phyloP scores from a whole-genome alignment of 441 rosid genomes.

The Flueggea neowawraea region DNA sequence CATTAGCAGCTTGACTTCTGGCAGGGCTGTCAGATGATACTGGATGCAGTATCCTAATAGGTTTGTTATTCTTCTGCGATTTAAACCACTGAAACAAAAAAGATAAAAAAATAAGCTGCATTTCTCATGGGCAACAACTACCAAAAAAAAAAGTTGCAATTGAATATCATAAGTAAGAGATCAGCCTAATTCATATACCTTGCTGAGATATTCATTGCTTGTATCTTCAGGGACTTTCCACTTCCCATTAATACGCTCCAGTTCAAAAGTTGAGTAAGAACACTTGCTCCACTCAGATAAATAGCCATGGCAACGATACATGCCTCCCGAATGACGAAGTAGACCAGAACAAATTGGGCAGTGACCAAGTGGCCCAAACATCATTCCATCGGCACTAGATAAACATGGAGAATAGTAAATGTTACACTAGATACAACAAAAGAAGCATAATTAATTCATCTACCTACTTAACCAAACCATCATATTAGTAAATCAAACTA shows the following conservation, averaged over 20 bases:
- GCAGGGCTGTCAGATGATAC: slow-evolving; percentile 32
- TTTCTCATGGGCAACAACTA: too few relatives aligned
- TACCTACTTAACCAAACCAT: too few relatives aligned
- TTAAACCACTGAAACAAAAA: slow-evolving; percentile 74
- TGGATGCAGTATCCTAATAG: slow-evolving; percentile 59
- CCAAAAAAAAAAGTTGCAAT: not conserved
- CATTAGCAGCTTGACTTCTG: slow-evolving; percentile 40
- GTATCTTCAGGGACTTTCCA: slow-evolving; percentile 86
- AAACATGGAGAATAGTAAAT: slow-evolving; percentile 19
- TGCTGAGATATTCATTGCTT: slow-evolving; percentile 57
- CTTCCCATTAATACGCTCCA: slow-evolving; percentile 66
- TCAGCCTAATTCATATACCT: slow-evolving; percentile 37
- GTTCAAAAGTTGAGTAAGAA: slow-evolving; percentile 69
- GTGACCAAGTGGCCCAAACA: slow-evolving; percentile 79
- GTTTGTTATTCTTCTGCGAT: slow-evolving; percentile 72
- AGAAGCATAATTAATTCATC: not conserved
- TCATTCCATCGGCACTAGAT: slow-evolving; percentile 93
- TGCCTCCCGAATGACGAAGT: slow-evolving; percentile 77
- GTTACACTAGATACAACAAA: slow-evolving; percentile 4
- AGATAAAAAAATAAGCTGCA: slow-evolving; percentile 17
- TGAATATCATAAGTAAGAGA: not conserved
- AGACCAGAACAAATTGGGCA: slow-evolving; percentile 78
- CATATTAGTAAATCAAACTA: too few relatives aligned
- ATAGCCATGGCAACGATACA: slow-evolving; percentile 70
- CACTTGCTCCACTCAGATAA: slow-evolving; percentile 96